phyloP scores from a whole-genome alignment of 495 filamentous ascomycete genomes.

The Neurospora cerealis region DNA sequence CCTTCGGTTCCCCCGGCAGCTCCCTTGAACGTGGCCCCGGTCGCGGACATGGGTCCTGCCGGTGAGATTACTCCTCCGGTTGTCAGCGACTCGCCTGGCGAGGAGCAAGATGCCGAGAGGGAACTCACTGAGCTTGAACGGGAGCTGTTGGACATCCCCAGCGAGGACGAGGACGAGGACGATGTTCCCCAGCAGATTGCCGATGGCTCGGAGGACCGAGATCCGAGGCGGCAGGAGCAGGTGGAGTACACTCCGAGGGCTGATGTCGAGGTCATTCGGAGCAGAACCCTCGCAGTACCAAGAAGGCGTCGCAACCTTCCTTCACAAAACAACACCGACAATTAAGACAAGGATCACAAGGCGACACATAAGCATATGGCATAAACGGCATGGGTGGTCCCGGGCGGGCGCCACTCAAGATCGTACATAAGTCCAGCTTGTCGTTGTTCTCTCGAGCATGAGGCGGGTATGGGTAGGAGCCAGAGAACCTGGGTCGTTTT shows the following conservation, averaged over 20 bases:
- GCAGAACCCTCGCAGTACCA: neutral
- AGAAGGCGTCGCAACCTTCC: neutral
- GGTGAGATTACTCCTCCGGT: neutral
- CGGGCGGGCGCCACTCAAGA: neutral
- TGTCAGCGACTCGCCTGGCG: neutral
- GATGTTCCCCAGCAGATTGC: neutral
- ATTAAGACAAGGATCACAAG: neutral
- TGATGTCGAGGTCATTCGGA: neutral
- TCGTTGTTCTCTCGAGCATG: neutral
- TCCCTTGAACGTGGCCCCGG: neutral
- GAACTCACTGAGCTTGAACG: neutral
- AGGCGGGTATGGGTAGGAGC: neutral
- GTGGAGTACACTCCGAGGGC: neutral
- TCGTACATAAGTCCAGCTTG: neutral
- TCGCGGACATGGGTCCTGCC: neutral
- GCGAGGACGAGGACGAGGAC: neutral
- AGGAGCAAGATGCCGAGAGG: neutral
- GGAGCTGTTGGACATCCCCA: neutral
- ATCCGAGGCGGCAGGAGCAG: neutral
- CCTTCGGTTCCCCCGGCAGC: neutral
- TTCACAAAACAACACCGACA: neutral
- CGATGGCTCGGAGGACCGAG: too few species aligned
- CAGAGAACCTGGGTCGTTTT: neutral
- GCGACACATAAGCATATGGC: neutral
- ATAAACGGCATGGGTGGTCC: neutral